These are phyloP conservation scores for Claviceps citrina DNA, from an alignment of 2,329 filamentous ascomycete species.

Conservation along the genomic window DNA sequence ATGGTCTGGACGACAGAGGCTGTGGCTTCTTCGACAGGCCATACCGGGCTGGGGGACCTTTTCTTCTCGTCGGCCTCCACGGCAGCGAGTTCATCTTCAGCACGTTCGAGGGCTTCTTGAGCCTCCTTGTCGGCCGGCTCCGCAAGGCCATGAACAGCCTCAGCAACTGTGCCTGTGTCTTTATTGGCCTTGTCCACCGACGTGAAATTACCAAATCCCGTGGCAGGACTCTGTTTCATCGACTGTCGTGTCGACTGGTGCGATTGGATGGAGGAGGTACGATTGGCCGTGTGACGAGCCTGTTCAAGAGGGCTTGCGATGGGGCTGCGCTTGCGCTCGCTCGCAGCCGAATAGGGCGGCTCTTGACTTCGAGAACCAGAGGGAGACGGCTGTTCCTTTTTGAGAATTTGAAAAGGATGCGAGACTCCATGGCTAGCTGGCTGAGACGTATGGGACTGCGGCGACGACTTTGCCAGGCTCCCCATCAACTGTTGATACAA, in stretches of 20 bases:
- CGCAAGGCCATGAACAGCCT: constrained; percentile 53
- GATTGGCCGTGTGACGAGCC: constrained; percentile 22
- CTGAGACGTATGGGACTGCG: constrained; percentile 26
- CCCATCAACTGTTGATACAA: constrained; percentile 25
- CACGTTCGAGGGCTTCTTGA: constrained; percentile 47
- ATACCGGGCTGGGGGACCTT: constrained; percentile 20
- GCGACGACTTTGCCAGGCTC: constrained; percentile 24
- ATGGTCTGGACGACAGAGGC: constrained; percentile 4
- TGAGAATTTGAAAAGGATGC: constrained; percentile 32
- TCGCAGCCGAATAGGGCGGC: constrained; percentile 22
- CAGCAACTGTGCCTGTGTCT: constrained; percentile 59
- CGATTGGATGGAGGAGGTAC: constrained; percentile 18
- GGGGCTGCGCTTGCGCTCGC: constrained; percentile 30
- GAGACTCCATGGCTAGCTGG: constrained; percentile 15
- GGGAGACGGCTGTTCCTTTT: constrained; percentile 31
- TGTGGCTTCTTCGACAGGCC: neutral
- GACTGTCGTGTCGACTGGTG: constrained; percentile 13
- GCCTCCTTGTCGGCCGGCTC: constrained; percentile 36
- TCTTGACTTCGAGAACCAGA: constrained; percentile 23
- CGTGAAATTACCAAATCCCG: constrained; percentile 16
- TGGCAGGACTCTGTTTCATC: constrained; percentile 14
- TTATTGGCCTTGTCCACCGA: constrained; percentile 38
- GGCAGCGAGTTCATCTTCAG: constrained; percentile 30
- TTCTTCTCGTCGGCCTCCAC: neutral
- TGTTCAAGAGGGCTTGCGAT: constrained; percentile 29